Percentiles rank a stretch among this genome's conserved stretches.
Conservation (phyloP, 768 basidiomycete genomes). For the Roridomyces roridus region DNA sequence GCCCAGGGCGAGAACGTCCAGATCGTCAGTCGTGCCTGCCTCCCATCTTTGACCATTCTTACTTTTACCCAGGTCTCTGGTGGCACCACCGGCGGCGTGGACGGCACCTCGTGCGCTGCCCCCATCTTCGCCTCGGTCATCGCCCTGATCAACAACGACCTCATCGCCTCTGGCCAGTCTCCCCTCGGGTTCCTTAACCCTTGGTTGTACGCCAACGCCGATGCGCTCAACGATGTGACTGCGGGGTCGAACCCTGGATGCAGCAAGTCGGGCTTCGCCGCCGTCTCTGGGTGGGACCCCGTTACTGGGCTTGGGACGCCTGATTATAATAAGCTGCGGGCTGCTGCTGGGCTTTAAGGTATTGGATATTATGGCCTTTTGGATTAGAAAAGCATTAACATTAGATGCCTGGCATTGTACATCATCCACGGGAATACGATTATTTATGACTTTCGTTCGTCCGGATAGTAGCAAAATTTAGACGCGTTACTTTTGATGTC, state of each 20-base stretch:
- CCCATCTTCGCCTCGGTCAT: conserved; percentile 30
- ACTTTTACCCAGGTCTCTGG: background rate
- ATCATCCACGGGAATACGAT: background rate
- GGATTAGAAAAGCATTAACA: background rate
- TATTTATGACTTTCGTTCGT: no score
- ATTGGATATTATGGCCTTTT: no score
- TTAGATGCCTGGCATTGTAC: no score
- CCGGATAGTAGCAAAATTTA: no score
- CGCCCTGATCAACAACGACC: conserved; percentile 25
- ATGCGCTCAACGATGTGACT: conserved; percentile 32
- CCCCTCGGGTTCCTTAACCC: conserved; percentile 20
- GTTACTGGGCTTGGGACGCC: conserved; percentile 20
- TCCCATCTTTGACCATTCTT: background rate
- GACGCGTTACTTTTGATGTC: no score
- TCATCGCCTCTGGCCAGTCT: conserved; percentile 14
- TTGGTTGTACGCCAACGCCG: conserved; percentile 17
- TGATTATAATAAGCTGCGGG: no score
- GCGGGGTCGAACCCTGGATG: conserved; percentile 26
- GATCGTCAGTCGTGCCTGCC: background rate
- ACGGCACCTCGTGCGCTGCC: conserved; percentile 13
- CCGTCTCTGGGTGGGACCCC: conserved; percentile 32
- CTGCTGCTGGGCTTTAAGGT: no score
- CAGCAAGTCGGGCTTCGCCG: conserved; percentile 12
- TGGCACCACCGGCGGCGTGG: background rate
- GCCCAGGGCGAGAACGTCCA: conserved; percentile 12